Percentiles rank a stretch among this genome's conserved stretches.
Conservation (phyloP, 176 grass and related monocot genomes). For the Ensete glaucum region DNA sequence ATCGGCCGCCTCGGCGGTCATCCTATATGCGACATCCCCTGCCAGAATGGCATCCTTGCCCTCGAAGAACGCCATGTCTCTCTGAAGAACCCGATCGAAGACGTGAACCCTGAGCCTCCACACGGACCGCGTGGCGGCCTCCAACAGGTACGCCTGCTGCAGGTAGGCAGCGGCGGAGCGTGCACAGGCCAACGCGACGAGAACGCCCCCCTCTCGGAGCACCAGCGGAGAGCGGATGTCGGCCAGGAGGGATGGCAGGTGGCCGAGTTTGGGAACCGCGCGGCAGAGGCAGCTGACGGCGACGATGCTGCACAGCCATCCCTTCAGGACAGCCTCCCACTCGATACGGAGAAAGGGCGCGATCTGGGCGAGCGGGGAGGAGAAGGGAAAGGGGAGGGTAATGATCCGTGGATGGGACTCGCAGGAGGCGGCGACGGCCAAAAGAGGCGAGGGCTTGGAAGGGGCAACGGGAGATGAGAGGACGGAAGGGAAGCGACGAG, state of each 20-base stretch:
- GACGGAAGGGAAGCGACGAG: constrained; percentile 3
- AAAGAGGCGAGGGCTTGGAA: constrained; percentile 6
- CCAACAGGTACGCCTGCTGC: constrained; percentile 64
- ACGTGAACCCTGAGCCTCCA: constrained; percentile 37
- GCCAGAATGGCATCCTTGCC: constrained; percentile 33
- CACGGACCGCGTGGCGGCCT: constrained; percentile 41
- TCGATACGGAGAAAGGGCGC: constrained; percentile 39
- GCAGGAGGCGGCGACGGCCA: not conserved
- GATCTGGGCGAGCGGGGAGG: constrained; percentile 21
- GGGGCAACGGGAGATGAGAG: not conserved
- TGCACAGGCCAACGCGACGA: constrained; percentile 27
- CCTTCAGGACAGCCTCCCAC: constrained; percentile 47
- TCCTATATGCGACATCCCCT: constrained; percentile 56
- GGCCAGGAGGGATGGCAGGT: constrained; percentile 33
- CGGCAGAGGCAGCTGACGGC: constrained; percentile 53
- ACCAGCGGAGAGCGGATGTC: not conserved
- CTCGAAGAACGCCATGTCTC: constrained; percentile 65
- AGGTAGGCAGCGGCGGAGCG: constrained; percentile 35
- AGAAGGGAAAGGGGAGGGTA: not conserved
- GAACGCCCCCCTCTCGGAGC: constrained; percentile 1
- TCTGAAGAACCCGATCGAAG: constrained; percentile 50
- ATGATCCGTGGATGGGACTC: not conserved
- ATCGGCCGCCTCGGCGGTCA: constrained; percentile 54
- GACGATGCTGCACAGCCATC: constrained; percentile 50
- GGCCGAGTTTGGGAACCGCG: constrained; percentile 47